Percentiles rank a stretch among this genome's conserved stretches.
Evolutionary conservation across 1,139 yeast genomes (phyloP).

Genomic region (Candida sp.): DNA sequence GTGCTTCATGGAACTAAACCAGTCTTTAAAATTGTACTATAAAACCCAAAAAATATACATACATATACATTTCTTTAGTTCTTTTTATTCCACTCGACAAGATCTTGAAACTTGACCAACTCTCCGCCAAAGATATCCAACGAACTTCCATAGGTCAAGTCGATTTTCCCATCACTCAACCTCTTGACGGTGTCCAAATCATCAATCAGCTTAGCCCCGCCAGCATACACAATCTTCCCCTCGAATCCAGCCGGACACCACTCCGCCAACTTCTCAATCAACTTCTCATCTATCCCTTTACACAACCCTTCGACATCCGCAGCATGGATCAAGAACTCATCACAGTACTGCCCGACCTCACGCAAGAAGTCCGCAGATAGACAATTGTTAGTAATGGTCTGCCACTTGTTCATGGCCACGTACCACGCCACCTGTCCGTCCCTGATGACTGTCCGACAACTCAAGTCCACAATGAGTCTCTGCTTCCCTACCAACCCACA

Average conservation of each 20-base stretch:
- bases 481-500: slow-evolving; percentile 63
- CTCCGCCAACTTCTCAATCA: slow-evolving; percentile 72
- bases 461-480: slow-evolving; percentile 83
- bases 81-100: slow-evolving; percentile 70
- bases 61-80: too few species aligned
- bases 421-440: slow-evolving; percentile 66
- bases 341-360: slow-evolving; percentile 65
- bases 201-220: slow-evolving; percentile 81
- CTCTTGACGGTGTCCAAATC: slow-evolving; percentile 70
- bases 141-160: slow-evolving; percentile 91
- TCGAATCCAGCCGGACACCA: slow-evolving; percentile 69
- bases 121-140: slow-evolving; percentile 93
- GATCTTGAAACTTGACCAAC: slow-evolving; percentile 74
- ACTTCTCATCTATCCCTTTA: slow-evolving; percentile 82
- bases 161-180: slow-evolving; percentile 83
- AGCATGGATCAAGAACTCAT: slow-evolving; percentile 92
- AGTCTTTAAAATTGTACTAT: not conserved
- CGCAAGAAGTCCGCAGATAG: slow-evolving; percentile 58
- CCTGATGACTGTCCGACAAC: slow-evolving; percentile 72
- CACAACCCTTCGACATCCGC: slow-evolving; percentile 99
- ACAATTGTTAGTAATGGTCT: slow-evolving; percentile 73
- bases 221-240: slow-evolving; percentile 90
- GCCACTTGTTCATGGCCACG: slow-evolving; percentile 99
- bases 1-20: slow-evolving; percentile 24
- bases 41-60: slow-evolving; percentile 1